Conservation (phyloP, 257 asterid species). For the Penstemon davidsonii region DNA sequence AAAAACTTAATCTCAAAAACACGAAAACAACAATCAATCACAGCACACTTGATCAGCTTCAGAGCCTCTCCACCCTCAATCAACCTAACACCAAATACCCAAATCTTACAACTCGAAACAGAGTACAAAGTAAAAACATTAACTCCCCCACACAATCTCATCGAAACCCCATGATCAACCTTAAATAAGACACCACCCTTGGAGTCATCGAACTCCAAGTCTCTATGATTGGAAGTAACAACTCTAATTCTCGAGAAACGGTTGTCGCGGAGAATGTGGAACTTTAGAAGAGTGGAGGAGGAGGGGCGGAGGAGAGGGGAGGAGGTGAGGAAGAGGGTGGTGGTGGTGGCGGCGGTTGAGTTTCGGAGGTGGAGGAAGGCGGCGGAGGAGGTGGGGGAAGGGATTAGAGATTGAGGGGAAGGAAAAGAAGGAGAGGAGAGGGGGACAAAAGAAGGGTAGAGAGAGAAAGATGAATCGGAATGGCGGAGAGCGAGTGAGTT, state of each 20-base stretch:
- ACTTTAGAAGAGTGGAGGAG: constrained; percentile 51
- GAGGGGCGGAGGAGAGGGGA: constrained; percentile 56
- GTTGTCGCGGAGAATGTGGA: constrained; percentile 40
- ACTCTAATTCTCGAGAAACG: constrained; percentile 44
- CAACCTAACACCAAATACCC: constrained; percentile 68
- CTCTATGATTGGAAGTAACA: constrained; percentile 49
- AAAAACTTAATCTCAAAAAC: constrained; percentile 53
- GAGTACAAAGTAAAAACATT: constrained; percentile 67
- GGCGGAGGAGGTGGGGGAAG: constrained; percentile 56
- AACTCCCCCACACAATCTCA: constrained; percentile 58
- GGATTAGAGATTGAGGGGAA: constrained; percentile 39
- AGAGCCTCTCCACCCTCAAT: constrained; percentile 37
- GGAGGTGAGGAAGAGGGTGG: constrained; percentile 50
- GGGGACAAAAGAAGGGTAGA: constrained; percentile 53
- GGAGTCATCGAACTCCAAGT: constrained; percentile 47
- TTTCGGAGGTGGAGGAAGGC: constrained; percentile 48
- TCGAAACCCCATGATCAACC: constrained; percentile 68
- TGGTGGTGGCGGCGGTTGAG: constrained; percentile 20
- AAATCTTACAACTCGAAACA: constrained; percentile 61
- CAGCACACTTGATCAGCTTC: constrained; percentile 81
- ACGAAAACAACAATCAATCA: constrained; percentile 65
- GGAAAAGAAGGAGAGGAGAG: constrained; percentile 35
- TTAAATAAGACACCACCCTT: constrained; percentile 52
- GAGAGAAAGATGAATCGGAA: constrained; percentile 72
- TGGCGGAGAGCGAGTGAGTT: constrained; percentile 65